Evolutionary conservation across 768 basidiomycete species (phyloP), one percentile per base, ranked within the genome.

Genomic region (Gloeopeniophorella convolvens): DNA sequence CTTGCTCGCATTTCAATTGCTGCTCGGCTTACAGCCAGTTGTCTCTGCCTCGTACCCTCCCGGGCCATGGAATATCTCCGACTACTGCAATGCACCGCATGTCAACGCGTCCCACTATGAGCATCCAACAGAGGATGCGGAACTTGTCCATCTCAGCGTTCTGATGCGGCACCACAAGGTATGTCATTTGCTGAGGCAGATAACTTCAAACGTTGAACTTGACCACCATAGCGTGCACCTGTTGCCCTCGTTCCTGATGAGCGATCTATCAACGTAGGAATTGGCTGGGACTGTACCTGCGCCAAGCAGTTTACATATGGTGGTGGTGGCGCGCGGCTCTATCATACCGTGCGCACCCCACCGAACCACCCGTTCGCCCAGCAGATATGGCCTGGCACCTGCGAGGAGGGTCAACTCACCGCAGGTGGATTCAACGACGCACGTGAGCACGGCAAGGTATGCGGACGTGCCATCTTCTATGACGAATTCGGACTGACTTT

Each of bases 81-180:
- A 74, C 44, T 75, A 75, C 50, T 75, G 73, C 60, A 75, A 75
- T 36, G 73, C 74, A 0, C 70, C 73, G 0, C 73, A 71, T 42
- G 68, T 72, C 50, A 69, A 68, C 42, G 56, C 62, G 5, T 58
- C 56, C 32, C 66, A 72, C 51, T 75, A 72, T 46, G 31, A 42
- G n/a, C 20, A 45, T 8, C 70, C 68, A 5, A 42, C 51, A 28
- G 58, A 62, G 26, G 56, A 43, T 26, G 66, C 66, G 2, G 62
- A 63, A 27, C 51, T 75, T 3, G 65, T 68, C 35, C 72, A 72
- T 54, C 37, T 74, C 42, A 72, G 71, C 42, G 61, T 66, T 13
- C 63, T 73, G 47, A 66, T 74, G 34, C 66, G 74, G 37, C 74
- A 75, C 33, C 74, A 75, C 59, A 76, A 76, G 62, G 74, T 72